Percentiles rank a stretch among this genome's conserved stretches.
phyloP scores from a whole-genome alignment of 1,139 yeast species.

The Diutina pseudorugosa region DNA sequence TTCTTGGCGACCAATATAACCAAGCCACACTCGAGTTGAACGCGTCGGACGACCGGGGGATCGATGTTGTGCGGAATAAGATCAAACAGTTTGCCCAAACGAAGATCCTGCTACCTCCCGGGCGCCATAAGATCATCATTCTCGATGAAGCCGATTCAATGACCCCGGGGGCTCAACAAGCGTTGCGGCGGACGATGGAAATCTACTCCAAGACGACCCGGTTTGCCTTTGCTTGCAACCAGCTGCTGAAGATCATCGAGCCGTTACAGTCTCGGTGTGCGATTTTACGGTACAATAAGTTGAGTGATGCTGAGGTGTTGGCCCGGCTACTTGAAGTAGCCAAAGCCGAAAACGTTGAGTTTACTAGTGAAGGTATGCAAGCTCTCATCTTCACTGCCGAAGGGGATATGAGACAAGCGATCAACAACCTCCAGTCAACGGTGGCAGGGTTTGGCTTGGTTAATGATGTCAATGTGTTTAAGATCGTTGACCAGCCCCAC shows the following conservation, averaged over 20 bases:
- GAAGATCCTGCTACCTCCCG: conserved; percentile 46
- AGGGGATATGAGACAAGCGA: conserved; percentile 98
- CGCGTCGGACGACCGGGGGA: conserved; percentile 40
- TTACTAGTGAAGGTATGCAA: conserved; percentile 82
- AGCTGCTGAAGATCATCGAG: conserved; percentile 86
- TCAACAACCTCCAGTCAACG: conserved; percentile 86
- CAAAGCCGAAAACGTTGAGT: conserved; percentile 58
- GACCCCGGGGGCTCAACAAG: conserved; percentile 98
- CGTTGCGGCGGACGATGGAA: conserved; percentile 94
- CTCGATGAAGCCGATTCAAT: conserved; percentile 96
- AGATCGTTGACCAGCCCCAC: conserved; percentile 94
- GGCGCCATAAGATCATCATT: conserved; percentile 73
- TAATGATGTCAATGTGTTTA: conserved; percentile 82
- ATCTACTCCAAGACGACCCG: conserved; percentile 87
- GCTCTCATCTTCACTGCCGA: conserved; percentile 95
- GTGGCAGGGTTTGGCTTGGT: conserved; percentile 90
- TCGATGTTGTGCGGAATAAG: conserved; percentile 35
- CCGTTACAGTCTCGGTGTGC: conserved; percentile 97
- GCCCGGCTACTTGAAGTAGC: conserved; percentile 64
- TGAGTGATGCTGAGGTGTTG: conserved; percentile 77
- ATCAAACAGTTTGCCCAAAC: conserved; percentile 57
- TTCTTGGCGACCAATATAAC: conserved; percentile 60
- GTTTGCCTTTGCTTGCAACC: conserved; percentile 96
- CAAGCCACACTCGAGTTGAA: conserved; percentile 81
- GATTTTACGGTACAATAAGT: conserved; percentile 69